Evolutionary conservation across 2,329 filamentous ascomycete genomes (phyloP).

Genomic region (Alternaria angustiovoidea): DNA sequence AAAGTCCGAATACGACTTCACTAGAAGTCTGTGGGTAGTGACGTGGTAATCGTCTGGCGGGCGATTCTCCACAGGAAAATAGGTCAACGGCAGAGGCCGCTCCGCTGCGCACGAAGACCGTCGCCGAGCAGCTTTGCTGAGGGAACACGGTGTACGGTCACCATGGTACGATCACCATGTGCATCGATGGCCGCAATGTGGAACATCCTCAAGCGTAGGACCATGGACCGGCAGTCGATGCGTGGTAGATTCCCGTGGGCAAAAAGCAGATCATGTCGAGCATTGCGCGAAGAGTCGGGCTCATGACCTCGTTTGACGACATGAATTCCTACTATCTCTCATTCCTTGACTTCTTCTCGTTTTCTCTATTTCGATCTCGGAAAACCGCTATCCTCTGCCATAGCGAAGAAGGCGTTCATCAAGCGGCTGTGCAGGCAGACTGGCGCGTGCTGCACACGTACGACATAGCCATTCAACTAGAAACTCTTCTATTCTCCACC

Average conservation of each 20-base stretch:
- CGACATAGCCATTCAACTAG: not conserved
- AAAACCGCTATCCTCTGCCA: not conserved
- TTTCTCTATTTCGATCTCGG: not conserved
- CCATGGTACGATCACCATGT: not conserved
- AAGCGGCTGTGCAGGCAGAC: not conserved
- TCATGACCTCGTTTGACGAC: not conserved
- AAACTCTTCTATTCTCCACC: not conserved
- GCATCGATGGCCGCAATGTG: not conserved
- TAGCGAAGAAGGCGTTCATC: not conserved
- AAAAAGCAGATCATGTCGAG: not conserved
- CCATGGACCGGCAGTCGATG: not conserved
- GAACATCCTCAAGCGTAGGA: not conserved
- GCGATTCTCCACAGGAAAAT: not conserved
- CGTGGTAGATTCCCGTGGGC: not conserved
- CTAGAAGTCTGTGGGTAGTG: conserved; percentile 1
- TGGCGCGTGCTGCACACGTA: not conserved
- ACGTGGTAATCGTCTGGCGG: conserved; percentile 1
- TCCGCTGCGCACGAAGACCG: not conserved
- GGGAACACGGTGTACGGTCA: not conserved
- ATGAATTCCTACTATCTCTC: not conserved
- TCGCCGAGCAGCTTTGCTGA: not conserved
- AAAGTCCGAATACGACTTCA: conserved; percentile 1
- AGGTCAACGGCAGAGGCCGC: not conserved
- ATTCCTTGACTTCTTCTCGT: not conserved
- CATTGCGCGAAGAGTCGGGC: not conserved